phyloP scores from a whole-genome alignment of 73 alveolate genomes.

The Tetrahymena elliotti region DNA sequence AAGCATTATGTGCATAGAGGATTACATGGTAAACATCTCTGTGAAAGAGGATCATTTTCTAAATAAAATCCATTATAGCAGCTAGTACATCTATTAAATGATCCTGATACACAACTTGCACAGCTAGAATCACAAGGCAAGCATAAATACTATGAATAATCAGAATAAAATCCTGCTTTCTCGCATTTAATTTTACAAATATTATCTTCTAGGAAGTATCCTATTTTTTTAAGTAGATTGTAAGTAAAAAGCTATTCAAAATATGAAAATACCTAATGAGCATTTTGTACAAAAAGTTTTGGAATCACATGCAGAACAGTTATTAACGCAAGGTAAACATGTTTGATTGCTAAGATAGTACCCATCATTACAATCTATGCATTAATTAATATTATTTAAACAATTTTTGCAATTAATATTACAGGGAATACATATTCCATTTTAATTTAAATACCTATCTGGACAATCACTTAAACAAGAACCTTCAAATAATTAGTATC shows the following conservation, averaged over 20 bases:
- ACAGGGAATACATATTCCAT: not conserved
- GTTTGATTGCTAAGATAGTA: not conserved
- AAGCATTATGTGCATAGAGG: not conserved
- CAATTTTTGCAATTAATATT: not conserved
- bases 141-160: not conserved
- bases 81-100: not conserved
- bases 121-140: not conserved
- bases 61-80: not conserved
- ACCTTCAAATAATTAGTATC: not conserved
- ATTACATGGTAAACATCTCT: not conserved
- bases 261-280: not conserved
- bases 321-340: not conserved
- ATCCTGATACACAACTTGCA: not conserved
- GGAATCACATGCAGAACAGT: not conserved
- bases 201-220: not conserved
- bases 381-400: not conserved
- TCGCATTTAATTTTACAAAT: not conserved
- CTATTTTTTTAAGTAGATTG: not conserved
- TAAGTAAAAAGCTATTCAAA: not conserved
- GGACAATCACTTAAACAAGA: not conserved
- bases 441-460: not conserved
- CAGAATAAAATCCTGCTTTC: not conserved
- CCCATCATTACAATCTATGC: not conserved
- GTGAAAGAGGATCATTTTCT: not conserved
- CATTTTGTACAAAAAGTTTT: not conserved